phyloP scores from a whole-genome alignment of 805 yeast genomes.

The Candida coleopterorum region DNA sequence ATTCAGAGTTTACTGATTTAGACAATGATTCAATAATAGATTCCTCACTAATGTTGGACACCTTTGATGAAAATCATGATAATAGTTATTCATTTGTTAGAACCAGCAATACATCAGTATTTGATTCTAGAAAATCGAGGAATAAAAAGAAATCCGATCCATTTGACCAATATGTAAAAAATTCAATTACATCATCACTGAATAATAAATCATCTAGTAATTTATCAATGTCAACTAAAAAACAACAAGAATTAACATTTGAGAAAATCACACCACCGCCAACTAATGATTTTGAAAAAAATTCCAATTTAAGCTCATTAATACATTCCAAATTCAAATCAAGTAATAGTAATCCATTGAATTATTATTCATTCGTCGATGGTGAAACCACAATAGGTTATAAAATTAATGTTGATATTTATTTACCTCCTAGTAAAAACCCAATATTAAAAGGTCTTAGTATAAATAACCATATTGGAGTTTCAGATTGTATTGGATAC shows the following conservation, averaged over 20 bases:
- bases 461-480: conserved; percentile 23
- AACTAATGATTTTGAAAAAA: conserved; percentile 3
- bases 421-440: conserved; percentile 27
- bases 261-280: conserved; percentile 16
- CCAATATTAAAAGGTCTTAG: conserved; percentile 22
- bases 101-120: conserved; percentile 10
- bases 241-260: conserved; percentile 14
- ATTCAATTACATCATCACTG: conserved; percentile 6
- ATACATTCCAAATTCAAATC: conserved; percentile 34
- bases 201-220: not conserved
- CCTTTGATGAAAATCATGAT: conserved; percentile 15
- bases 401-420: conserved; percentile 18
- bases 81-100: conserved; percentile 15
- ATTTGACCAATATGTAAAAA: conserved; percentile 11
- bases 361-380: conserved; percentile 31
- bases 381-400: conserved; percentile 5
- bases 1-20: conserved; percentile 41
- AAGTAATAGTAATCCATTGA: conserved; percentile 39
- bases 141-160: conserved; percentile 17
- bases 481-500: conserved; percentile 39
- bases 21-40: conserved; percentile 35
- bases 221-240: conserved; percentile 1
- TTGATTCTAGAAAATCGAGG: conserved; percentile 13
- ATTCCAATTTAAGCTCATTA: conserved; percentile 40
- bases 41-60: conserved; percentile 20